Percentiles rank a stretch among this genome's conserved stretches.
Evolutionary conservation across 768 basidiomycete genomes (phyloP).

Genomic region (Suillus luteus): DNA sequence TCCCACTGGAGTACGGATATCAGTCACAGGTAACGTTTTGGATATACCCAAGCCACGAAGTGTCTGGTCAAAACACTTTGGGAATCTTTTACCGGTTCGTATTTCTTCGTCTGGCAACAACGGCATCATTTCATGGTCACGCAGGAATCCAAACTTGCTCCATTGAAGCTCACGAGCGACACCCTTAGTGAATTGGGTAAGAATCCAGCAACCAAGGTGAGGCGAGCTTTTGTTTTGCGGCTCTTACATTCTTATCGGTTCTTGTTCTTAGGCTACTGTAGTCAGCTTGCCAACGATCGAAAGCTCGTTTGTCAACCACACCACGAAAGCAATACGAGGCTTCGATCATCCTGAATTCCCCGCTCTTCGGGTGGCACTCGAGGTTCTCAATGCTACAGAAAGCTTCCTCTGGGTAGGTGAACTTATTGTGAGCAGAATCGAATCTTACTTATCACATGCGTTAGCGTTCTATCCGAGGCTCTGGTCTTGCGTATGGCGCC

Average conservation of each 20-base stretch:
- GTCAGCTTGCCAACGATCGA: conserved; percentile 94
- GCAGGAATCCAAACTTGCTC: conserved; percentile 56
- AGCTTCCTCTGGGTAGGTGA: conserved; percentile 85
- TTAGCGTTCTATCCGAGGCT: conserved; percentile 87
- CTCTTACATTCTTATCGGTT: conserved; percentile 10
- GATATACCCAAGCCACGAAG: conserved; percentile 68
- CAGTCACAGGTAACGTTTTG: conserved; percentile 87
- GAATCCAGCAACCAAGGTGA: conserved; percentile 70
- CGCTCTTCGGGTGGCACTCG: conserved; percentile 79
- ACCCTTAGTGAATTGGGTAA: conserved; percentile 77
- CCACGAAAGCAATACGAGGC: conserved; percentile 75
- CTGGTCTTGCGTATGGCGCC: conserved; percentile 94
- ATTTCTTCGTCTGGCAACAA: background rate
- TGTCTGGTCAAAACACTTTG: conserved; percentile 74
- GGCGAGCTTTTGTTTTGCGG: conserved; percentile 4
- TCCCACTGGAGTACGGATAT: conserved; percentile 83
- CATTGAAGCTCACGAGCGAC: conserved; percentile 64
- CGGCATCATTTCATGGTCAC: conserved; percentile 11
- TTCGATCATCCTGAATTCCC: conserved; percentile 84
- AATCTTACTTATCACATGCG: conserved; percentile 15
- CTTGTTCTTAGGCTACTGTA: conserved; percentile 63
- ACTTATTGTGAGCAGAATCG: background rate
- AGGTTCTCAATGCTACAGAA: conserved; percentile 91
- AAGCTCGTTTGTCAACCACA: conserved; percentile 82
- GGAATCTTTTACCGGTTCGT: conserved; percentile 56